A percentile compares a stretch with the other conserved stretches of the same genome.
phyloP scores from a whole-genome alignment of 305 asterid genomes.

The Solanum hybrid region DNA sequence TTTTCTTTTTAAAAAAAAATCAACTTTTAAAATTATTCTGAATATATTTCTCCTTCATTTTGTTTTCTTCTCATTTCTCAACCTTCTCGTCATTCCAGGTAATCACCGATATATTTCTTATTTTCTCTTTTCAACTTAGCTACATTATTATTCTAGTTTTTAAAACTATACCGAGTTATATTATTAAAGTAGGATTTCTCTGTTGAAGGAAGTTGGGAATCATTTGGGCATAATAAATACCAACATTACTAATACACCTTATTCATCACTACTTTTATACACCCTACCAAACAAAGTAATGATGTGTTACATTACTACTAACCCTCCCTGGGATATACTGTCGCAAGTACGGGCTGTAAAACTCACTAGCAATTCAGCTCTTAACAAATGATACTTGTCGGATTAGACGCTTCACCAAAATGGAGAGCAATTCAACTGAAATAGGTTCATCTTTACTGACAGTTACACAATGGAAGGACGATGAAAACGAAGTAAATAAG shows the following conservation, averaged over 20 bases:
- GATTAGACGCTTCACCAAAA: background rate
- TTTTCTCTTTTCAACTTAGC: background rate
- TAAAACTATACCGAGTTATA: background rate
- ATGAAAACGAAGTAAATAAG: background rate
- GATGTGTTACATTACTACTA: background rate
- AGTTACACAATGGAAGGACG: background rate
- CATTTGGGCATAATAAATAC: background rate
- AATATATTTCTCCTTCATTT: background rate
- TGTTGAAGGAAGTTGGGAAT: background rate
- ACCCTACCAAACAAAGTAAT: background rate
- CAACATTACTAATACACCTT: background rate
- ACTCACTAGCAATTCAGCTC: background rate
- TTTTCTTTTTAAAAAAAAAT: too few relatives aligned
- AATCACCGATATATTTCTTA: background rate
- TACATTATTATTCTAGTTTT: background rate
- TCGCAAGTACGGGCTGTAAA: background rate
- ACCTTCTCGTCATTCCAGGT: background rate
- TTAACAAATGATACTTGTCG: background rate
- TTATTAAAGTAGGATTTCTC: background rate
- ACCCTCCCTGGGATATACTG: background rate
- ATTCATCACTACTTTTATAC: background rate
- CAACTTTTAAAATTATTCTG: background rate
- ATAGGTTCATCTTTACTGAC: background rate
- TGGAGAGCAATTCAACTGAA: background rate
- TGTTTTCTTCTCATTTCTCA: background rate